Evolutionary conservation across 306 rosid genomes (phyloP), one percentile per base, ranked within the genome.

Genomic region (Prunus campanulata): DNA sequence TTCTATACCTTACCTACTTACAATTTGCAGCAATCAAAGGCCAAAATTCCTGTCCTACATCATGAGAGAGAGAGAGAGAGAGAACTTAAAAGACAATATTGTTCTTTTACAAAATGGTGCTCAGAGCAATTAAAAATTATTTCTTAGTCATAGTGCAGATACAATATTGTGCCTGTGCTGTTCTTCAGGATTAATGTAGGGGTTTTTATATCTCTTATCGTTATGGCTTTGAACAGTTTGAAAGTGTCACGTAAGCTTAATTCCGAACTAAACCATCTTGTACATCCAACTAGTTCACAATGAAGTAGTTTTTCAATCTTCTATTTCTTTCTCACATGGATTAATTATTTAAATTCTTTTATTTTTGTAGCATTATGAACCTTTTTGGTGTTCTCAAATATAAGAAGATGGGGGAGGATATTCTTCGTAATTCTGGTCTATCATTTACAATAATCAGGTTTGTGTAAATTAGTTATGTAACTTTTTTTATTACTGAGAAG

Each of bases 381-480:
- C 96, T 94, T 66, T 94, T 94, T 74, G 97, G 98, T 50, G 98
- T 94, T 71, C 93, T 94, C 77, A 90, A 92, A 83, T 94, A 90
- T 74, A 94, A 94, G 90, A 94, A 88, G 82, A 91, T 86, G 93
- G 98, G 93, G 14, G 98, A 94, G 83, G 98, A 94, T 72, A 87
- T 87, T 86, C 96, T 94, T 74, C 85, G 62, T 55, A 79, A 84
- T 74, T 94, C 96, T 24, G 95, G 98, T 71, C 79, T 94, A 84
- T 96, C 98, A 66, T 94, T 74, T 87, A 92, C 98, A 68, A 92
- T 94, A 79, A 87, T 94, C 85, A 94, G 98, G 98, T 92, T 69
- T 67, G 86, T 42, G 15, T 68, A 74, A 71, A 47, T 61, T 78
- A 9, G 25, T 57, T 74, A 46, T 78, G 59, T 25, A 3, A 19